A percentile compares a stretch with the other conserved stretches of the same genome.
These are phyloP conservation scores for Bruguiera gymnorhiza DNA, from an alignment of 345 rosid species.

Conservation along the genomic window DNA sequence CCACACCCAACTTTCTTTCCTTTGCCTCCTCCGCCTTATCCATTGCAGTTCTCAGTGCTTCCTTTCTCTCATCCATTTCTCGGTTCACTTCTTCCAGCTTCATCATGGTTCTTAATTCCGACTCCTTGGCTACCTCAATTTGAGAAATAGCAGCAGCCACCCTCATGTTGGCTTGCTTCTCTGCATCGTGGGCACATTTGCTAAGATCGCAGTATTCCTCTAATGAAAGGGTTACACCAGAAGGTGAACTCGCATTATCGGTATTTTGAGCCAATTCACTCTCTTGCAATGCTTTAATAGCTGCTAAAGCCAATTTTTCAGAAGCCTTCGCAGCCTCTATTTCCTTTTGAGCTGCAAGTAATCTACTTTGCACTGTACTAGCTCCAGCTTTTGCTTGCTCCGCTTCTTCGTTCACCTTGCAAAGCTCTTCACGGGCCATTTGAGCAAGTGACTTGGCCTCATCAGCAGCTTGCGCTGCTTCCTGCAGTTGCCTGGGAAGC, in stretches of 20 bases:
- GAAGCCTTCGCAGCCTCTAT: constrained; percentile 86
- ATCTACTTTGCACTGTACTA: constrained; percentile 62
- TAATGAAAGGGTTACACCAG: constrained; percentile 64
- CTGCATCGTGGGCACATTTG: constrained; percentile 72
- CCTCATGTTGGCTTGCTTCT: constrained; percentile 65
- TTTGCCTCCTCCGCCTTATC: constrained; percentile 87
- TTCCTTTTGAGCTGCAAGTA: constrained; percentile 73
- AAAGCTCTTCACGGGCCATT: constrained; percentile 66
- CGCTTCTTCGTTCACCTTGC: constrained; percentile 67
- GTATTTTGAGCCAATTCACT: constrained; percentile 52
- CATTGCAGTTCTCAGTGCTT: constrained; percentile 51
- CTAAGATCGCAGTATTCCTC: constrained; percentile 90
- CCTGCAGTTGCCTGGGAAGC: constrained; percentile 70
- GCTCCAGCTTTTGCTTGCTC: constrained; percentile 84
- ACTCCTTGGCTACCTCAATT: constrained; percentile 69
- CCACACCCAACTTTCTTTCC: constrained; percentile 76
- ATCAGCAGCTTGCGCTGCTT: constrained; percentile 73
- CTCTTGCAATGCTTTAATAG: constrained; percentile 84
- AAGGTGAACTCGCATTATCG: constrained; percentile 37
- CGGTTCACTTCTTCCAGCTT: constrained; percentile 58
- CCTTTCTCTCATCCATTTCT: constrained; percentile 57
- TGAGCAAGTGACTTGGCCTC: constrained; percentile 68
- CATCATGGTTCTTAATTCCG: constrained; percentile 50
- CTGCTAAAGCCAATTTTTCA: constrained; percentile 74
- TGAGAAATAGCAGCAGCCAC: constrained; percentile 69